These are phyloP conservation scores for Magnusiomyces paraingens DNA, from an alignment of 1,139 yeast genomes.

Conservation along the genomic window DNA sequence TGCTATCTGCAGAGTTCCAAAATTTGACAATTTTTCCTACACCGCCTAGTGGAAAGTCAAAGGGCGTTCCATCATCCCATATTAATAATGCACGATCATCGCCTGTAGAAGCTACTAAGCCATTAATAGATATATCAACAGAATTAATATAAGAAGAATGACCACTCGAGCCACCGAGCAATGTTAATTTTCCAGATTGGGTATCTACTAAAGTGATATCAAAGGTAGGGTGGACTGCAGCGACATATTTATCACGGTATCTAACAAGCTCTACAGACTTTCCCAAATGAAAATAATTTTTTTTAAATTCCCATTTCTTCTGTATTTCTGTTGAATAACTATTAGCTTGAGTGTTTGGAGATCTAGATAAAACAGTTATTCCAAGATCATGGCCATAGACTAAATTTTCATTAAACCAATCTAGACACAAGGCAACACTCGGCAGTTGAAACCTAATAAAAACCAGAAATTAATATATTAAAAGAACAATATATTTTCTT, in stretches of 20 bases:
- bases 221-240: conserved; percentile 26
- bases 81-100: conserved; percentile 31
- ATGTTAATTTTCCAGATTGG: conserved; percentile 10
- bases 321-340: conserved; percentile 17
- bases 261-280: conserved; percentile 20
- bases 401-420: conserved; percentile 23
- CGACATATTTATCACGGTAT: conserved; percentile 19
- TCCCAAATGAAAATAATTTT: conserved; percentile 21
- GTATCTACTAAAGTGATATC: conserved; percentile 20
- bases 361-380: conserved; percentile 19
- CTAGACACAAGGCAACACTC: conserved; percentile 20
- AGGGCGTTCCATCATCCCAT: conserved; percentile 28
- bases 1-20: conserved; percentile 32
- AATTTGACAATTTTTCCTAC: conserved; percentile 30
- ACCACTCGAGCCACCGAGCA: conserved; percentile 22
- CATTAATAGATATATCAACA: conserved; percentile 31
- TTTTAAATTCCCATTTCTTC: conserved; percentile 18
- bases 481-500: not conserved
- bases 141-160: conserved; percentile 29
- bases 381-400: conserved; percentile 27
- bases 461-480: not conserved
- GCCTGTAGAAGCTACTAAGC: conserved; percentile 30
- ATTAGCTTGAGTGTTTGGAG: conserved; percentile 3
- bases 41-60: conserved; percentile 20
- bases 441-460: conserved; percentile 18